These are phyloP conservation scores for Lagerstroemia speciosa DNA, from an alignment of 345 rosid genomes.

Conservation along the genomic window DNA sequence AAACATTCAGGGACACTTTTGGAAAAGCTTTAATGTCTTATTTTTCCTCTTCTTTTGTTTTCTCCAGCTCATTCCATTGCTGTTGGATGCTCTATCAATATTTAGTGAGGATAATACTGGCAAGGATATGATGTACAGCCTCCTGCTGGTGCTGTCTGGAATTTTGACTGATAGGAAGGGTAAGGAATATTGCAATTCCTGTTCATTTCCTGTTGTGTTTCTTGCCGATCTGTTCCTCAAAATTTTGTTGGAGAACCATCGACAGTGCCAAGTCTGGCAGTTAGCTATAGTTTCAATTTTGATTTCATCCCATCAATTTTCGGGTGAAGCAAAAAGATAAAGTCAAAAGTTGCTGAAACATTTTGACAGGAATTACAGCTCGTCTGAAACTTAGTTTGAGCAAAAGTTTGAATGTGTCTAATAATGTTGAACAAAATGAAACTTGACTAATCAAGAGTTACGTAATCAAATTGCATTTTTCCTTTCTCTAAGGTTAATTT, in stretches of 20 bases:
- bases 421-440: not conserved
- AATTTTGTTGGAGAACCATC: not conserved
- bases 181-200: constrained; percentile 13
- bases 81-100: constrained; percentile 53
- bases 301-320: no score
- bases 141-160: constrained; percentile 73
- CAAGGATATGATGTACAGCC: constrained; percentile 52
- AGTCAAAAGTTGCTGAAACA: not conserved
- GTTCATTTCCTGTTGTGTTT: not conserved
- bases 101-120: constrained; percentile 39
- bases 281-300: not conserved
- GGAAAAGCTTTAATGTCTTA: not conserved
- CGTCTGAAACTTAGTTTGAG: not conserved
- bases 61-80: constrained; percentile 56
- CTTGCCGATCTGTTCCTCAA: not conserved
- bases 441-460: not conserved
- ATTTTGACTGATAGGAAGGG: constrained; percentile 59
- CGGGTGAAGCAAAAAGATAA: no score
- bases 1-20: not conserved
- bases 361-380: not conserved
- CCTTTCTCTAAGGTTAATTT: not conserved
- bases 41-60: constrained; percentile 3
- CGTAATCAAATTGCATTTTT: not conserved
- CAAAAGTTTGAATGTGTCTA: not conserved
- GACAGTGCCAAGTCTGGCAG: not conserved